phyloP scores from a whole-genome alignment of 2,329 filamentous ascomycete species.

The Juglanconis sp. region DNA sequence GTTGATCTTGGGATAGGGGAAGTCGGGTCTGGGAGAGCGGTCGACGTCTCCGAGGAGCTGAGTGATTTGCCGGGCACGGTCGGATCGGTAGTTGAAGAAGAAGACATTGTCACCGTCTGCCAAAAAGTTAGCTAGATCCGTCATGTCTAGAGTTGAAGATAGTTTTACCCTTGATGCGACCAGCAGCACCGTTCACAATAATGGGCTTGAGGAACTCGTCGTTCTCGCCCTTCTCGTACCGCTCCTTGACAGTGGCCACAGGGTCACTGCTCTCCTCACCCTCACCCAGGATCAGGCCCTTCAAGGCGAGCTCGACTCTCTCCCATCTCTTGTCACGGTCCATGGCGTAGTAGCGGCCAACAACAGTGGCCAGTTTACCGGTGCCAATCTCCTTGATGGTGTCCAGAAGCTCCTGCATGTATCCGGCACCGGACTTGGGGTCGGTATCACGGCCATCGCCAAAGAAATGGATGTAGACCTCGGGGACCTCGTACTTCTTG shows the following conservation, averaged over 20 bases:
- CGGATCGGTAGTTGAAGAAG: conserved; percentile 99
- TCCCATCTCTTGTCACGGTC: conserved; percentile 99
- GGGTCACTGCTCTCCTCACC: conserved; percentile 84
- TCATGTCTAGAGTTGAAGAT: not conserved
- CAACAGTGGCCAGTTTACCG: conserved; percentile 86
- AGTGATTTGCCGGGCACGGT: conserved; percentile 93
- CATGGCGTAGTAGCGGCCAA: conserved; percentile 98
- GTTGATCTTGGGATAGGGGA: conserved; percentile 87
- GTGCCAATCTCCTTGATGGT: conserved; percentile 79
- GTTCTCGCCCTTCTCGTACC: conserved; percentile 83
- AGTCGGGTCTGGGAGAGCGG: conserved; percentile 84
- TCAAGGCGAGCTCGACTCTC: conserved; percentile 82
- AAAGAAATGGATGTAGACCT: conserved; percentile 99
- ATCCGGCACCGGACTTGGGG: conserved; percentile 85
- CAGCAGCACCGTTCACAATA: conserved; percentile 82
- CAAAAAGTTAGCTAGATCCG: conserved; percentile 12
- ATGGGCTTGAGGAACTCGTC: conserved; percentile 99
- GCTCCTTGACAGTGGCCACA: conserved; percentile 79
- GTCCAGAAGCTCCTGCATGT: conserved; percentile 82
- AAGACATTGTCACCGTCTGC: conserved; percentile 88
- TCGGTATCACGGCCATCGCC: conserved; percentile 97
- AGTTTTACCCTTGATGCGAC: conserved; percentile 72
- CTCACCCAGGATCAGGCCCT: conserved; percentile 80
- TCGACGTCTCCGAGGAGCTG: conserved; percentile 91
- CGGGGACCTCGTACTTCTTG: conserved; percentile 79